phyloP scores from a whole-genome alignment of 371 early-diverging fungal genomes.

The Mucor lusitanicus region DNA sequence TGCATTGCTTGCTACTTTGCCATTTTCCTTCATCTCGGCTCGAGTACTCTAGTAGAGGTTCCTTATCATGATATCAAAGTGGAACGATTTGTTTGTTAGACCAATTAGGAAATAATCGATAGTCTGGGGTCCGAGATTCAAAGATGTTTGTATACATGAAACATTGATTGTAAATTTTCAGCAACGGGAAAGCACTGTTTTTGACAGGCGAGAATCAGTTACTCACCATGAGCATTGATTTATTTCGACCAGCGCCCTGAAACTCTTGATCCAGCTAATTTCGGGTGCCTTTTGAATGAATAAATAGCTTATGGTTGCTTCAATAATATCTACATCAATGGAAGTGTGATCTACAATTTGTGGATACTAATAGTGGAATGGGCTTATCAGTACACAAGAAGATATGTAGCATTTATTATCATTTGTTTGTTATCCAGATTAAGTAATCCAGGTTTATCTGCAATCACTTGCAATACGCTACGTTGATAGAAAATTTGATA shows the following conservation, averaged over 20 bases:
- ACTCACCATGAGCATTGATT: not conserved
- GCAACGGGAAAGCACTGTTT: not conserved
- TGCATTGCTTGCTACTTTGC: not conserved
- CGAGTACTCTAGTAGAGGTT: not conserved
- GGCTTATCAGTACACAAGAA: not conserved
- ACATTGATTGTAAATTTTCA: not conserved
- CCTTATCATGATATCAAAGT: not conserved
- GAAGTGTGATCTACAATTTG: not conserved
- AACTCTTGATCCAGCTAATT: not conserved
- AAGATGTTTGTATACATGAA: not conserved
- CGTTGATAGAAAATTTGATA: not conserved
- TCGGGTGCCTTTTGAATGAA: not conserved
- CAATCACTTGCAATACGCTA: not conserved
- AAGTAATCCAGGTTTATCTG: not conserved
- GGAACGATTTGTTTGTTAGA: not conserved
- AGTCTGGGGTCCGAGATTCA: not conserved
- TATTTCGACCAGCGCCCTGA: not conserved
- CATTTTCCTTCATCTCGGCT: not conserved
- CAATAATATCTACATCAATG: not conserved
- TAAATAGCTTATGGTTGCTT: not conserved
- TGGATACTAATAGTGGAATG: not conserved
- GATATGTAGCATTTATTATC: not conserved
- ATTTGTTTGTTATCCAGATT: constrained; percentile 1
- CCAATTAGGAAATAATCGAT: not conserved
- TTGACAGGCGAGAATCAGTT: not conserved